A percentile compares a stretch with the other conserved stretches of the same genome.
phyloP scores from a whole-genome alignment of 176 grass and related monocot species.

The Musa schizocarpa region DNA sequence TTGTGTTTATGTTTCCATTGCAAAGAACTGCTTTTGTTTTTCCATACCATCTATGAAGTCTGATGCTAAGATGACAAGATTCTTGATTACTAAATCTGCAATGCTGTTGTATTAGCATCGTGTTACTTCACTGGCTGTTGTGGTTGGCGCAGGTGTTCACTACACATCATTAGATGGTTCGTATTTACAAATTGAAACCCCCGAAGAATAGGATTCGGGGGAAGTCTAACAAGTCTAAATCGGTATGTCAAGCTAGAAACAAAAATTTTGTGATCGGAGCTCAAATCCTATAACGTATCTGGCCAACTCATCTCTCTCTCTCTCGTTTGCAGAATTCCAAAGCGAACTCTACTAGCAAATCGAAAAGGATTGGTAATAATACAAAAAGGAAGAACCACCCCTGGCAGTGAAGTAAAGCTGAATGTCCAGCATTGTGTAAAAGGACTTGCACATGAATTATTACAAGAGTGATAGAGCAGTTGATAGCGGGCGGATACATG shows the following conservation, averaged over 20 bases:
- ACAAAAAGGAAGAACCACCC: conserved; percentile 60
- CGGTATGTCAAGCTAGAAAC: conserved; percentile 35
- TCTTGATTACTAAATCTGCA: too few species aligned
- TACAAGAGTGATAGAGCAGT: too few species aligned
- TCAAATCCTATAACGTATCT: not conserved
- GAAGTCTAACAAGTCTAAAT: conserved; percentile 82
- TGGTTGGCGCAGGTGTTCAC: conserved; percentile 69
- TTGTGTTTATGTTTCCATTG: too few species aligned
- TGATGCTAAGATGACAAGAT: too few species aligned
- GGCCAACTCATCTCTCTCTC: not conserved
- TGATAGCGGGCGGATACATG: too few species aligned
- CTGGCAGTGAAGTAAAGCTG: conserved; percentile 40
- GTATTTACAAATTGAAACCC: conserved; percentile 92
- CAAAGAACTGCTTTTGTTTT: too few species aligned
- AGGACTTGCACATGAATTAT: too few species aligned
- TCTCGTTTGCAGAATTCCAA: conserved; percentile 43
- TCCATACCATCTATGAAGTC: too few species aligned
- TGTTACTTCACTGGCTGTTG: not conserved
- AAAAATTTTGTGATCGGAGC: not conserved
- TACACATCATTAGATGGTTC: conserved; percentile 98
- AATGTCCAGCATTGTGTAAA: not conserved
- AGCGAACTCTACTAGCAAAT: conserved; percentile 32
- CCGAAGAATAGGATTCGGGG: conserved; percentile 87
- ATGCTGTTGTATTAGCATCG: too few species aligned
- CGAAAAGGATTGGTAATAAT: conserved; percentile 7